Evolutionary conservation across 495 filamentous ascomycete species (phyloP), one percentile per base, ranked within the genome.

Genomic region (Xylaria intraflava): DNA sequence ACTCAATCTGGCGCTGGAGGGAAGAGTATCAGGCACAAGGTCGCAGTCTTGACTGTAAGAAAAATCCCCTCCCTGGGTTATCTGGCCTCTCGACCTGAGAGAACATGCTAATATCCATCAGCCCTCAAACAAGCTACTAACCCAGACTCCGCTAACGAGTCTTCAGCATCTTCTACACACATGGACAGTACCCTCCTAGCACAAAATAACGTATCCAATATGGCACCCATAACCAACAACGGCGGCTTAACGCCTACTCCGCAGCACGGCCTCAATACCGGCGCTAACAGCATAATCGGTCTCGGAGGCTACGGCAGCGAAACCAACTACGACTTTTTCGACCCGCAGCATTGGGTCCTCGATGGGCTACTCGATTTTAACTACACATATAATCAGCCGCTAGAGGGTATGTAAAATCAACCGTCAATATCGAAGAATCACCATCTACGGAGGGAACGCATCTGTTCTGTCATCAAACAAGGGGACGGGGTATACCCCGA

Each of bases 1-100:
- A 96, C 69, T 89, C 86, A 3, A 89, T 94, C 22, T 95, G 89
- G 89, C 83, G 89, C 49, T 96, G 90, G 90, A 78, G 90, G 52
- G 89, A 94, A 62, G 86, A 90, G 66, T 86, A 87, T 56, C 85
- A 90, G 62, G 83, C 86, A 33, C 83, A 86, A 66, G 87, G 83
- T 7, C 78, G 79, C 23, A 82, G 87, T 42, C 82, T 95, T 44
- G 89, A 95, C 74, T 82, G 87, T 87, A 75, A 69, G 80, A 65
- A 40, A 39, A 27, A 43, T 44, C 39, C 44, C 46, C 33, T 54
- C 56, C 43, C 33, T 43, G 46, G 56, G 50, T 44, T 39, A 33
- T 41, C 24, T 44, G 27, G 51, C 50, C 49, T 42, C 49, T 51
- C 48, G 56, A 46, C 51, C 35, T 40, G 59, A 53, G 43, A 53